Conservation (phyloP, 352 stramenopile species). For the Pythium dissotocum region DNA sequence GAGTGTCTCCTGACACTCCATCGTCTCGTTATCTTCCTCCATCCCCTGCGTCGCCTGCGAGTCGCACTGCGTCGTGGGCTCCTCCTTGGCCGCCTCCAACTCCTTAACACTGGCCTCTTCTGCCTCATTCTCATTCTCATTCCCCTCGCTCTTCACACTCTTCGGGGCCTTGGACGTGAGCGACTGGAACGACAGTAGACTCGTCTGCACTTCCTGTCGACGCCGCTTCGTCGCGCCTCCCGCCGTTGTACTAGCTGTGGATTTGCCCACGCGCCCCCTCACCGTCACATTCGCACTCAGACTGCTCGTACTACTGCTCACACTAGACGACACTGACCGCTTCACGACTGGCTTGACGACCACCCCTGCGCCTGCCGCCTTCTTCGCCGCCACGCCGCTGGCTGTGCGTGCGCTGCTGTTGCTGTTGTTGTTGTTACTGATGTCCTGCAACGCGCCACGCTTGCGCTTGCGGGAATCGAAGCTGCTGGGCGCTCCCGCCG, state of each 20-base stretch:
- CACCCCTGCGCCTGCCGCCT: slow-evolving; percentile 16
- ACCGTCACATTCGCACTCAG: slow-evolving; percentile 4
- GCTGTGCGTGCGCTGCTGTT: slow-evolving; percentile 27
- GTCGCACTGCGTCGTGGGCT: background rate
- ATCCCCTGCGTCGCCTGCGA: background rate
- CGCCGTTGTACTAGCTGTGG: background rate
- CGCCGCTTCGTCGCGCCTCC: slow-evolving; percentile 21
- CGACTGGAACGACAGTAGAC: slow-evolving; percentile 66
- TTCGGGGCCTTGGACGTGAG: slow-evolving; percentile 22
- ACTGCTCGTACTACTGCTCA: slow-evolving; percentile 1
- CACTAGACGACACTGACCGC: background rate
- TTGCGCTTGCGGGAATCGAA: slow-evolving; percentile 68
- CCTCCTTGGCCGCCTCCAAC: background rate
- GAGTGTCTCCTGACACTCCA: slow-evolving; percentile 22
- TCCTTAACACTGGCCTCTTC: background rate
- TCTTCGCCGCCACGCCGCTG: slow-evolving; percentile 28
- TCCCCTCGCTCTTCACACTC: slow-evolving; percentile 21
- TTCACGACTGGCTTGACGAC: slow-evolving; percentile 17
- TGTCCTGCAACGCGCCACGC: slow-evolving; percentile 76
- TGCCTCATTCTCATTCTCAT: background rate
- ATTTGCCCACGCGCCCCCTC: slow-evolving; percentile 10
- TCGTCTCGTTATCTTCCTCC: slow-evolving; percentile 4
- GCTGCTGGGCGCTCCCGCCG: background rate
- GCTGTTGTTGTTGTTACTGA: slow-evolving; percentile 68
- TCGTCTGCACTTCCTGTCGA: slow-evolving; percentile 68